Evolutionary conservation across 169 alveolate species (phyloP).

Genomic region (Eimeria brunetti): DNA sequence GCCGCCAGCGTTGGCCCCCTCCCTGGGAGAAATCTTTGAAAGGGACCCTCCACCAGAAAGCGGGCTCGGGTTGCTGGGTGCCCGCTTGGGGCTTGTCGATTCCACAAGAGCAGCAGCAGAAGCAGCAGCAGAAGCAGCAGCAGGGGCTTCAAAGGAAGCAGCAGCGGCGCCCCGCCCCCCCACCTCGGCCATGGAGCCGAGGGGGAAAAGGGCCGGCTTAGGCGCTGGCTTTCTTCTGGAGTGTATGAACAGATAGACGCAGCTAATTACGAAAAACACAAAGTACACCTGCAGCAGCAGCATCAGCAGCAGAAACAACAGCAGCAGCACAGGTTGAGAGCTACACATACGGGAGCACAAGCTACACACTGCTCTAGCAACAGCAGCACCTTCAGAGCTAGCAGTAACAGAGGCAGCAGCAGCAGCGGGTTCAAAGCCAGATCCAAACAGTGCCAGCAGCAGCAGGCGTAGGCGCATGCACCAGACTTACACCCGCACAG

Average conservation of each 20-base stretch:
- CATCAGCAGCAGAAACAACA: constrained; percentile 23
- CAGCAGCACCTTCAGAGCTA: background rate
- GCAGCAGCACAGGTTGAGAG: background rate
- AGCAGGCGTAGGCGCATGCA: background rate
- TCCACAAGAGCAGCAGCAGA: constrained; percentile 2
- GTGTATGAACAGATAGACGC: constrained; percentile 61
- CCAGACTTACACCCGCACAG: constrained; percentile 57
- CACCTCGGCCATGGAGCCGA: constrained; percentile 62
- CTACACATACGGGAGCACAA: background rate
- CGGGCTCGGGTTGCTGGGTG: constrained; percentile 52
- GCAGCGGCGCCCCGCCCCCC: background rate
- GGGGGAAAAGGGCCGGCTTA: constrained; percentile 32
- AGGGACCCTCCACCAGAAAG: constrained; percentile 17
- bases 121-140: constrained; percentile 55
- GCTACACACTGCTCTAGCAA: background rate
- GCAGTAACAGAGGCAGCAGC: background rate
- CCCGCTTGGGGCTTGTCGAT: background rate
- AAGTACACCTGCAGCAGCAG: constrained; percentile 44
- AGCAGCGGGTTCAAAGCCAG: background rate
- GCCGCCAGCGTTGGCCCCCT: background rate
- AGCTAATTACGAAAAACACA: constrained; percentile 54
- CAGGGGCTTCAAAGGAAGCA: background rate
- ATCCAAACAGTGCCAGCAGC: constrained; percentile 25
- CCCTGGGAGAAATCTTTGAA: background rate
- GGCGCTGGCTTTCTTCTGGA: constrained; percentile 54